Conservation (phyloP, 176 grass and related monocot genomes). For the Coix lacrymajobi region DNA sequence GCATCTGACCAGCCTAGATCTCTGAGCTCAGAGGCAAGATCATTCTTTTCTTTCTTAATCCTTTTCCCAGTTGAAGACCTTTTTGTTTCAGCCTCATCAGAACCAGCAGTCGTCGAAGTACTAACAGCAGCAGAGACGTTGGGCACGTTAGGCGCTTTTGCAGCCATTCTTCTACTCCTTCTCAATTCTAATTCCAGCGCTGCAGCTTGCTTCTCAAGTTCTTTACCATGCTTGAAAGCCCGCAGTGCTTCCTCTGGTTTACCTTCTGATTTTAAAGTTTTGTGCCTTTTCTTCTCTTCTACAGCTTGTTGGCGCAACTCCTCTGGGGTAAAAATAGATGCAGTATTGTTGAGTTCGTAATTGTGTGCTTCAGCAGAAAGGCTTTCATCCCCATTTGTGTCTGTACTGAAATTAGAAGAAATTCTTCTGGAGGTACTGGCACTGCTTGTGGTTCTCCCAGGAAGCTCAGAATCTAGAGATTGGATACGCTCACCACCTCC, state of each 20-base stretch:
- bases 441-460: conserved; percentile 27
- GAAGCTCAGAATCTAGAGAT: conserved; percentile 23
- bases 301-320: conserved; percentile 79
- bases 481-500: conserved; percentile 39
- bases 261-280: conserved; percentile 72
- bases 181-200: conserved; percentile 66
- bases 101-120: conserved; percentile 24
- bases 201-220: conserved; percentile 81
- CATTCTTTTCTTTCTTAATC: conserved; percentile 58
- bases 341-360: conserved; percentile 37
- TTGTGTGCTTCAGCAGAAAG: conserved; percentile 42
- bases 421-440: conserved; percentile 38
- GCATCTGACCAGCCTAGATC: conserved; percentile 92
- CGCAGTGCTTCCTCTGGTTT: conserved; percentile 82
- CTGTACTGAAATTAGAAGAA: conserved; percentile 18
- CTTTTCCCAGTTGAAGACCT: conserved; percentile 44
- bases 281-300: conserved; percentile 89
- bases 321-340: conserved; percentile 61
- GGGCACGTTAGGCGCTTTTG: conserved; percentile 34
- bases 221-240: conserved; percentile 88
- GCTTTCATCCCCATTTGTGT: conserved; percentile 31
- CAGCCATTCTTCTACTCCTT: conserved; percentile 57
- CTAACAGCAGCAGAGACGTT: conserved; percentile 11
- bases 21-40: conserved; percentile 78
- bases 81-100: conserved; percentile 35